Conservation (phyloP, 1,284 basidiomycete genomes). For the Apiotrichum brassicae region DNA sequence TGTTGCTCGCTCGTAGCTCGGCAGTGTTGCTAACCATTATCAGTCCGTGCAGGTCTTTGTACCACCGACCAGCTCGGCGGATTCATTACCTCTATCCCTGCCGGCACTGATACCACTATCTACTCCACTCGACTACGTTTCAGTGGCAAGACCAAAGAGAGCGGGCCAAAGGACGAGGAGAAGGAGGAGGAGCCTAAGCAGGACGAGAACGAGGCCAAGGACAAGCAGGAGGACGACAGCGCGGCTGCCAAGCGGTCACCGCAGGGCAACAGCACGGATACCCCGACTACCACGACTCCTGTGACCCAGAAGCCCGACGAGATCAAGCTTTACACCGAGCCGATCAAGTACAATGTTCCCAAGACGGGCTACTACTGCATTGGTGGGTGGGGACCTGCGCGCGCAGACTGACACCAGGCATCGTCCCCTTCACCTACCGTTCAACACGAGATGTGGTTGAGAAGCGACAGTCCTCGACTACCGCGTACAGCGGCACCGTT, state of each 20-base stretch:
- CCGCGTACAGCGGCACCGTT: conserved; percentile 71
- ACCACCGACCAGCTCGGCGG: conserved; percentile 62
- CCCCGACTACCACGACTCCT: not conserved
- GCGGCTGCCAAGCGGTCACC: too few relatives aligned
- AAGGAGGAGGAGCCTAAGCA: not conserved
- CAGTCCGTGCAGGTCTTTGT: conserved; percentile 66
- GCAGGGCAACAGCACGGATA: not conserved
- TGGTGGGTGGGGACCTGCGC: conserved; percentile 51
- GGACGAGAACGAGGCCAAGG: conserved; percentile 9
- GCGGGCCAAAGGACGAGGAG: not conserved
- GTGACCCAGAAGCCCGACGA: not conserved
- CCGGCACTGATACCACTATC: conserved; percentile 57
- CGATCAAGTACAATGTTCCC: conserved; percentile 66
- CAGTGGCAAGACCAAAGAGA: conserved; percentile 6
- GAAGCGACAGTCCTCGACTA: too few relatives aligned
- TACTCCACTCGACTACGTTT: conserved; percentile 47
- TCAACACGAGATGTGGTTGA: too few relatives aligned
- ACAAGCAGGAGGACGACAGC: too few relatives aligned
- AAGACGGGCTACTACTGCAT: conserved; percentile 94
- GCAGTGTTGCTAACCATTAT: conserved; percentile 23
- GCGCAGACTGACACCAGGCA: conserved; percentile 56
- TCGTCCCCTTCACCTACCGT: conserved; percentile 77
- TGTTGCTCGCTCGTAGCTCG: not conserved
- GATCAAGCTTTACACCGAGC: conserved; percentile 30
- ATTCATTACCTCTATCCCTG: conserved; percentile 73